phyloP scores from a whole-genome alignment of 352 stramenopile species.

The Globisporangium recalcitrans region DNA sequence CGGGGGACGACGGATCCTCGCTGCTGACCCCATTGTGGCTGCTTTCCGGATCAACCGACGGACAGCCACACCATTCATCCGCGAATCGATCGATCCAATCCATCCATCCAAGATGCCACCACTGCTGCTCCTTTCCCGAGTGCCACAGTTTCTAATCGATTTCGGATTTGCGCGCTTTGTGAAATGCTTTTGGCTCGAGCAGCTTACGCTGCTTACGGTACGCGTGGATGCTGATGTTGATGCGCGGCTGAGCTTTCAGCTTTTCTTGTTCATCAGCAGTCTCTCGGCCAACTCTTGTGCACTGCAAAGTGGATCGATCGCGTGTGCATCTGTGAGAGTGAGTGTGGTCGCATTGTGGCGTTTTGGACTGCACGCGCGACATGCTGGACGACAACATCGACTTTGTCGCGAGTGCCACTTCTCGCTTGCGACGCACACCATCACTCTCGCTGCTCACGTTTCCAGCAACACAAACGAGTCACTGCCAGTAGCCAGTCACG shows the following conservation, averaged over 20 bases:
- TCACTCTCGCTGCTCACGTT: background rate
- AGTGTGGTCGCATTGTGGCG: background rate
- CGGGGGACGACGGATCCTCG: background rate
- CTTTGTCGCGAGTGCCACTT: background rate
- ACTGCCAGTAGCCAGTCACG: background rate
- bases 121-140: background rate
- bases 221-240: background rate
- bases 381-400: background rate
- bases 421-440: background rate
- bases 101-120: background rate
- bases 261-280: background rate
- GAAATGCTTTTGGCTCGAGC: background rate
- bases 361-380: background rate
- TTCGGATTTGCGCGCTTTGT: background rate
- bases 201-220: background rate
- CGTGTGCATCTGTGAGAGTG: too few relatives aligned
- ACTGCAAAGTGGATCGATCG: background rate
- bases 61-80: background rate
- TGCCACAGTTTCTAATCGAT: slow-evolving; percentile 15
- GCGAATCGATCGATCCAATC: background rate
- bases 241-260: background rate
- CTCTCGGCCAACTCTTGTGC: background rate
- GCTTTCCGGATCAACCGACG: background rate
- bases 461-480: background rate
- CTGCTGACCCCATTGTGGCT: background rate